These are phyloP conservation scores for Plasmodium ovale DNA, from an alignment of 169 alveolate genomes.

Conservation along the genomic window DNA sequence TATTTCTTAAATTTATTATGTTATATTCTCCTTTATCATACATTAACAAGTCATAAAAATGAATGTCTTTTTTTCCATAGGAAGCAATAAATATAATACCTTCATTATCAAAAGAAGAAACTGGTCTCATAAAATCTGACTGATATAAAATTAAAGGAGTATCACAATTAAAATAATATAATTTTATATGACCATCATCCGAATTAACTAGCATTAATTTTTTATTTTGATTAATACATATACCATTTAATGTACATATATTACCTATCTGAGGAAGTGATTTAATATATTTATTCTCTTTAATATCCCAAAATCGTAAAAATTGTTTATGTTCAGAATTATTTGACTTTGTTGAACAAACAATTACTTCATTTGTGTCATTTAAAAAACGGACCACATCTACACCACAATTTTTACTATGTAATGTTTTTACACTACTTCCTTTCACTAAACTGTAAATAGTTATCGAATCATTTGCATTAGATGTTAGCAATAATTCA, in stretches of 20 bases:
- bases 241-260: conserved; percentile 68
- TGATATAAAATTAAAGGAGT: conserved; percentile 59
- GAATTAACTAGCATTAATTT: conserved; percentile 69
- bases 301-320: conserved; percentile 59
- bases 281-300: conserved; percentile 64
- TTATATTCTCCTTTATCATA: conserved; percentile 60
- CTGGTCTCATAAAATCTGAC: conserved; percentile 55
- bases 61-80: conserved; percentile 60
- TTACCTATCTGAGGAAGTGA: conserved; percentile 66
- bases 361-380: conserved; percentile 40
- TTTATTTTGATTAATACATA: conserved; percentile 26
- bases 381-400: conserved; percentile 56
- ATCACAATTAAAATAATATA: conserved; percentile 70
- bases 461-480: conserved; percentile 52
- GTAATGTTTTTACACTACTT: conserved; percentile 26
- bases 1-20: conserved; percentile 29
- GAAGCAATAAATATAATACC: conserved; percentile 63
- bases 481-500: conserved; percentile 43
- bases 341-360: conserved; percentile 59
- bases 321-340: conserved; percentile 69
- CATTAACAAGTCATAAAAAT: conserved; percentile 63
- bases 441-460: conserved; percentile 55
- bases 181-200: conserved; percentile 61
- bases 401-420: conserved; percentile 71
- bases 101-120: conserved; percentile 64